Percentiles rank a stretch among this genome's conserved stretches.
phyloP scores from a whole-genome alignment of 2,329 filamentous ascomycete genomes.

The Trichoderma semiorbis region DNA sequence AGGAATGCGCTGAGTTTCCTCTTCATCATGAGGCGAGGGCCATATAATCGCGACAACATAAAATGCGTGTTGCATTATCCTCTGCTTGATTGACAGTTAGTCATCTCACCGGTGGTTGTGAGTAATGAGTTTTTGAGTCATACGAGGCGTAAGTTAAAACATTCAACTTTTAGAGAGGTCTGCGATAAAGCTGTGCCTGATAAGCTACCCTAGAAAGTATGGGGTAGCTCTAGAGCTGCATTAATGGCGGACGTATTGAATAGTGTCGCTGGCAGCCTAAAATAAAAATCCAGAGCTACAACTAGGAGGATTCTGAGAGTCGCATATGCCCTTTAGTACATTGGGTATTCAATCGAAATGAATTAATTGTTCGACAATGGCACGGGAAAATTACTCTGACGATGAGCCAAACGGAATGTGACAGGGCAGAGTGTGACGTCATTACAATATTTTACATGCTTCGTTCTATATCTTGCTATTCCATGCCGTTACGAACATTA shows the following conservation, averaged over 20 bases:
- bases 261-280: background rate
- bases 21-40: slow-evolving; percentile 31
- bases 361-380: background rate
- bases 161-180: background rate
- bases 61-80: background rate
- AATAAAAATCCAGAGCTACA: background rate
- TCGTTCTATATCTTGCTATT: background rate
- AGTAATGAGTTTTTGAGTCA: background rate
- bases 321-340: background rate
- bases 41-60: slow-evolving; percentile 26
- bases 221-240: background rate
- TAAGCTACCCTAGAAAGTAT: background rate
- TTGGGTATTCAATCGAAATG: background rate
- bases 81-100: background rate
- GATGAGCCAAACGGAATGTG: background rate
- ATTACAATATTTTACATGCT: background rate
- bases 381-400: background rate
- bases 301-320: background rate
- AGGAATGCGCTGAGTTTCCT: slow-evolving; percentile 33
- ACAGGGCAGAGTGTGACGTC: background rate
- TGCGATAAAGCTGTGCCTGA: background rate
- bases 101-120: background rate
- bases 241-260: background rate
- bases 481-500: background rate
- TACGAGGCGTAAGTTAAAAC: background rate